Percentiles rank a stretch among this genome's conserved stretches.
Conservation (phyloP, 768 basidiomycete species). For the Calocera viscosa region DNA sequence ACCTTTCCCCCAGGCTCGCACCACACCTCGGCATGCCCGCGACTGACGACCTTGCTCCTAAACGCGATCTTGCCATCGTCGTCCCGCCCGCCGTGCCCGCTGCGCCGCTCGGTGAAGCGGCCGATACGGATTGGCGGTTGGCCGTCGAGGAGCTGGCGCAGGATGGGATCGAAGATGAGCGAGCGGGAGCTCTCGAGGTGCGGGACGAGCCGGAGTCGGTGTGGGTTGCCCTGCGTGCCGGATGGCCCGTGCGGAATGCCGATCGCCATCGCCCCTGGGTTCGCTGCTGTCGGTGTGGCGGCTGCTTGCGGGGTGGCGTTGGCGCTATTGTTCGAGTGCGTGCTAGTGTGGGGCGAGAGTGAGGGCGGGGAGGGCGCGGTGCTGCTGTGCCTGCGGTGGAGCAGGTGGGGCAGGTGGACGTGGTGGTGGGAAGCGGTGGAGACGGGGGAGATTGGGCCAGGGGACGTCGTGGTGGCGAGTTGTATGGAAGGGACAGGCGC, state of each 20-base stretch:
- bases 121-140: constrained; percentile 73
- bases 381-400: not conserved
- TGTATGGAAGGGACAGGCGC: not conserved
- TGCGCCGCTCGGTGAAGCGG: constrained; percentile 74
- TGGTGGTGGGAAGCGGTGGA: not conserved
- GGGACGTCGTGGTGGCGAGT: not conserved
- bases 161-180: constrained; percentile 84
- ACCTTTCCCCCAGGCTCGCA: constrained; percentile 34
- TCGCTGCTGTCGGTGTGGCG: not conserved
- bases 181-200: constrained; percentile 84
- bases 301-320: not conserved
- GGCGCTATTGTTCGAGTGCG: not conserved
- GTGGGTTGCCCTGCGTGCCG: constrained; percentile 26
- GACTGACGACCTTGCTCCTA: constrained; percentile 87
- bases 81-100: constrained; percentile 47
- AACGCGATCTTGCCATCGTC: constrained; percentile 77
- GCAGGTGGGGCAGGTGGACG: not conserved
- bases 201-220: constrained; percentile 87
- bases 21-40: constrained; percentile 94
- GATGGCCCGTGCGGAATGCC: not conserved
- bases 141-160: constrained; percentile 62
- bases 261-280: not conserved
- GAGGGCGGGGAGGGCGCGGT: not conserved
- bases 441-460: not conserved
- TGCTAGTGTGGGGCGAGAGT: not conserved